phyloP scores from a whole-genome alignment of 495 filamentous ascomycete species.

The Neohortaea acidophila region DNA sequence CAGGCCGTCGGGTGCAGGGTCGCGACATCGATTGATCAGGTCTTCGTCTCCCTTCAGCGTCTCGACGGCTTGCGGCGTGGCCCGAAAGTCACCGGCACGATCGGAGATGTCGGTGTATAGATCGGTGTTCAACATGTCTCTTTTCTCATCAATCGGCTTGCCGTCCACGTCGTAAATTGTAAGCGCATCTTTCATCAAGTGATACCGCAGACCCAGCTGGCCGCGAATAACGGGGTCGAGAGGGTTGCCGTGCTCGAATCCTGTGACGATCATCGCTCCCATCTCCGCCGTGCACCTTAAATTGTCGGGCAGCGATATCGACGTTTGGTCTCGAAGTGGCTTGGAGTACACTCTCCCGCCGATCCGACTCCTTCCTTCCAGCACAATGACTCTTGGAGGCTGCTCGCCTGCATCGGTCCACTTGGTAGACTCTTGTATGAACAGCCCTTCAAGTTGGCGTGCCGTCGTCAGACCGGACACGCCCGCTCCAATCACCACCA shows the following conservation, averaged over 20 bases:
- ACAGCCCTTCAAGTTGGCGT: slow-evolving; percentile 73
- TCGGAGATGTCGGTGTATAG: slow-evolving; percentile 91
- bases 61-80: slow-evolving; percentile 47
- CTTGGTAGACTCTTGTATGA: slow-evolving; percentile 55
- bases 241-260: slow-evolving; percentile 90
- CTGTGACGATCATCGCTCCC: slow-evolving; percentile 94
- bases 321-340: slow-evolving; percentile 47
- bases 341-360: slow-evolving; percentile 95
- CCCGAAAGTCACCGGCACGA: slow-evolving; percentile 74
- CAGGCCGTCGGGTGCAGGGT: slow-evolving; percentile 56
- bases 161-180: slow-evolving; percentile 85
- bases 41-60: slow-evolving; percentile 75
- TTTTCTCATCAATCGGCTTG: slow-evolving; percentile 57
- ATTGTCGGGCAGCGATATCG: slow-evolving; percentile 32
- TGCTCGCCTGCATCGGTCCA: slow-evolving; percentile 47
- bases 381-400: slow-evolving; percentile 57
- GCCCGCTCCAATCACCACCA: slow-evolving; percentile 86
- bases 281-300: slow-evolving; percentile 75
- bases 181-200: slow-evolving; percentile 67
- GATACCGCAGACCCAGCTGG: slow-evolving; percentile 77
- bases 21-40: slow-evolving; percentile 67
- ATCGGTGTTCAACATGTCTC: slow-evolving; percentile 69
- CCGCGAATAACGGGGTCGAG: slow-evolving; percentile 78
- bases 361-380: slow-evolving; percentile 76
- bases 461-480: slow-evolving; percentile 87